These are phyloP conservation scores for Arxiozyma slooffiae DNA, from an alignment of 1,139 yeast genomes.

Conservation along the genomic window DNA sequence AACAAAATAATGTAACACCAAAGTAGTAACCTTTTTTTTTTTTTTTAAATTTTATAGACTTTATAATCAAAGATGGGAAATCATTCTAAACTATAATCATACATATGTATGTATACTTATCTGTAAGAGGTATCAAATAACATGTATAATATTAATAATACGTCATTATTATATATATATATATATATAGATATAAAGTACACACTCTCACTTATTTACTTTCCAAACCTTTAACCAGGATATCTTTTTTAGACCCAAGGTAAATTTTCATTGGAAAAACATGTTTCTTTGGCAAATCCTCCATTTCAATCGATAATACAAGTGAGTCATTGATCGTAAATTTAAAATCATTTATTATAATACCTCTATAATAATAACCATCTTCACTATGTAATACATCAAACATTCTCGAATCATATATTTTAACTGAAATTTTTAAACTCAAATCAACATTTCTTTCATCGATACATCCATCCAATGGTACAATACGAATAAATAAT, in stretches of 20 bases:
- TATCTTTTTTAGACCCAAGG: constrained; percentile 9
- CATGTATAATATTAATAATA: background rate
- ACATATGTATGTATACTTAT: too few relatives aligned
- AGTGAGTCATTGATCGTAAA: constrained; percentile 9
- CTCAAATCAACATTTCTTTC: background rate
- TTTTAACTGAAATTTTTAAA: constrained; percentile 18
- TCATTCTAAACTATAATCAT: background rate
- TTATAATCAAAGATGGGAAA: background rate
- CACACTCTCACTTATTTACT: background rate
- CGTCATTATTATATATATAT: background rate
- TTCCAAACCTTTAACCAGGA: background rate
- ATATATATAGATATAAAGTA: too few relatives aligned
- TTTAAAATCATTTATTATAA: constrained; percentile 11
- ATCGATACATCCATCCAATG: background rate
- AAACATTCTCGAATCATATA: constrained; percentile 22
- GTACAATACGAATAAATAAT: constrained; percentile 14
- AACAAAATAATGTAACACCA: background rate
- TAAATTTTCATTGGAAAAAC: constrained; percentile 2
- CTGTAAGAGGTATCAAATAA: background rate
- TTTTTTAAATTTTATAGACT: background rate
- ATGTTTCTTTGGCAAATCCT: constrained; percentile 5
- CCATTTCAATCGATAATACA: constrained; percentile 11
- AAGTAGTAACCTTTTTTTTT: background rate
- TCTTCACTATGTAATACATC: constrained; percentile 11
- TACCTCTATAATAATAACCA: constrained; percentile 6